Conservation (phyloP, 306 rosid genomes). For the Corylus heterophylla region DNA sequence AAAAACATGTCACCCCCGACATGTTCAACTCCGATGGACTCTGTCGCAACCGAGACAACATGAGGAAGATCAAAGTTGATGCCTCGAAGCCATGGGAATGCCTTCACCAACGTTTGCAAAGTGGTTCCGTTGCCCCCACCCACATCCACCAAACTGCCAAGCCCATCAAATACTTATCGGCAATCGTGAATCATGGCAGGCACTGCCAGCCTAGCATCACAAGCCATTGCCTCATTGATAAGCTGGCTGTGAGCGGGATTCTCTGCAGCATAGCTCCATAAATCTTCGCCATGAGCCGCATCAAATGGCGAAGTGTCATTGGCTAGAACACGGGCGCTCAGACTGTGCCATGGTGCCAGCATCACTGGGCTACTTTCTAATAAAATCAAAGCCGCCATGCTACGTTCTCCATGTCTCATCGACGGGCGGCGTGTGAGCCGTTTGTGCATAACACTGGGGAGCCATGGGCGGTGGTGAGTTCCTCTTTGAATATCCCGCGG, state of each 20-base stretch:
- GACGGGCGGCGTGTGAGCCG: slow-evolving; percentile 42
- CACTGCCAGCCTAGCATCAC: slow-evolving; percentile 36
- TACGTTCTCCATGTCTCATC: slow-evolving; percentile 12
- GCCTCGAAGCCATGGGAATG: slow-evolving; percentile 45
- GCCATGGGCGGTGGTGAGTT: neutral
- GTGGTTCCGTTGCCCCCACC: too few species aligned
- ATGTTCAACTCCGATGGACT: slow-evolving; percentile 33
- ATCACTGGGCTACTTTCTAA: slow-evolving; percentile 42
- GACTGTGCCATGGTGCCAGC: slow-evolving; percentile 49
- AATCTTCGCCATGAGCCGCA: slow-evolving; percentile 45
- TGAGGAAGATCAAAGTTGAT: slow-evolving; percentile 77
- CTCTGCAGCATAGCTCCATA: slow-evolving; percentile 43
- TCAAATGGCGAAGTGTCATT: slow-evolving; percentile 32
- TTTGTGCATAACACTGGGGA: slow-evolving; percentile 22
- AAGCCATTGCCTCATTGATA: slow-evolving; percentile 71
- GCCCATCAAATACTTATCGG: too few species aligned
- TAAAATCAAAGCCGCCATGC: slow-evolving; percentile 30
- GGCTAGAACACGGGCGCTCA: slow-evolving; percentile 23
- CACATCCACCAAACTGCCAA: too few species aligned
- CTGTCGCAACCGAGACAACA: slow-evolving; percentile 40
- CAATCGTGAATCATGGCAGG: too few species aligned
- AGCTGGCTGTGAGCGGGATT: slow-evolving; percentile 42
- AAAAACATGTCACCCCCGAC: slow-evolving; percentile 70
- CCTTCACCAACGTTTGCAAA: slow-evolving; percentile 38
- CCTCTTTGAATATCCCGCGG: slow-evolving; percentile 43